Evolutionary conservation across 2,329 filamentous ascomycete species (phyloP).

Genomic region (Colletotrichum falcatum): DNA sequence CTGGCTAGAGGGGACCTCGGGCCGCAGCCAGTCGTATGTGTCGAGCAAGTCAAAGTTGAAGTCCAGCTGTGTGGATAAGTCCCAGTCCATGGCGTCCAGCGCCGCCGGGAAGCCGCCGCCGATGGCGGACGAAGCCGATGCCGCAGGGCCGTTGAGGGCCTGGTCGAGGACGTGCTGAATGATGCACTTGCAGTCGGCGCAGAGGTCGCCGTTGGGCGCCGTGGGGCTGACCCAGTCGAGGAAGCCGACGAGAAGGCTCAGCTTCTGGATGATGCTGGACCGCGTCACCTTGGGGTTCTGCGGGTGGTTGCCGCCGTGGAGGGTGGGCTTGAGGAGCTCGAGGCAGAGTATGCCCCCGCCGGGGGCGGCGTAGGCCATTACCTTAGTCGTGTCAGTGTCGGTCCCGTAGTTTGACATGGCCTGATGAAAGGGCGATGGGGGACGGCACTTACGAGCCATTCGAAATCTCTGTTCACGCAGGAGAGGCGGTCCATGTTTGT

Average conservation of each 20-base stretch:
- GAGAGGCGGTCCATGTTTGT: conserved; percentile 61
- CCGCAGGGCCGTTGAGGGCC: conserved; percentile 55
- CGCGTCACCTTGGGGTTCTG: conserved; percentile 54
- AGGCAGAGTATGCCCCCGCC: conserved; percentile 63
- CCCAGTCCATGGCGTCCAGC: conserved; percentile 50
- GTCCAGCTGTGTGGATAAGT: conserved; percentile 47
- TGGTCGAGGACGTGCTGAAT: conserved; percentile 64
- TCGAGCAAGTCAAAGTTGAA: conserved; percentile 63
- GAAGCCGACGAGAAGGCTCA: conserved; percentile 63
- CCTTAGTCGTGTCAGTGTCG: conserved; percentile 44
- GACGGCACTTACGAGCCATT: conserved; percentile 58
- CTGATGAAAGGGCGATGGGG: neutral
- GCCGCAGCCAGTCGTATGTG: conserved; percentile 61
- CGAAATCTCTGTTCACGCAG: conserved; percentile 57
- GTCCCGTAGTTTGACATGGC: neutral
- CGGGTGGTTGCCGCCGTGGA: conserved; percentile 47
- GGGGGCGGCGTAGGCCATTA: conserved; percentile 63
- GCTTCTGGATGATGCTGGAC: conserved; percentile 63
- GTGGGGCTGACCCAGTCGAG: conserved; percentile 63
- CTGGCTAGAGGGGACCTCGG: conserved; percentile 35
- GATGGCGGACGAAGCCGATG: conserved; percentile 20
- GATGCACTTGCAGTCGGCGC: conserved; percentile 58
- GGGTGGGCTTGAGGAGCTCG: conserved; percentile 58
- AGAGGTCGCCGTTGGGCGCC: conserved; percentile 62
- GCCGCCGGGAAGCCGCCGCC: conserved; percentile 34